These are phyloP conservation scores for Solanum rostratum DNA, from an alignment of 257 asterid species.

Conservation along the genomic window DNA sequence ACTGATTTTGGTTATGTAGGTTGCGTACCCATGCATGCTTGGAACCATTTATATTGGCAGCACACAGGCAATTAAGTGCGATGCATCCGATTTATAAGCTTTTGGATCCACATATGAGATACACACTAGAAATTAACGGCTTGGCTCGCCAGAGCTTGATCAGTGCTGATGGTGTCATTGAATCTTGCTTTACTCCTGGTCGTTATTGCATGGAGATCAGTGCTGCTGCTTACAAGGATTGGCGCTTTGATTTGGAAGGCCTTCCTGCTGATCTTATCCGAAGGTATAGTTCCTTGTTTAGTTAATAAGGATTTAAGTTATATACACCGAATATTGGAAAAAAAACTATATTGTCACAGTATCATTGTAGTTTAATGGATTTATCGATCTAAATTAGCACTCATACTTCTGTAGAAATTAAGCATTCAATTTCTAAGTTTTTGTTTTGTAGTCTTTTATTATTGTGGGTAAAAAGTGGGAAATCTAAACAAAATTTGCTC, in stretches of 20 bases:
- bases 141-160: constrained; percentile 82
- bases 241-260: constrained; percentile 89
- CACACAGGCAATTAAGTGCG: constrained; percentile 90
- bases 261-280: constrained; percentile 91
- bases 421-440: not conserved
- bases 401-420: too few relatives aligned
- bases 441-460: not conserved
- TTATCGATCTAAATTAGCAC: too few relatives aligned
- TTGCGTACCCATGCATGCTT: constrained; percentile 78
- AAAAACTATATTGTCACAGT: not conserved
- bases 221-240: constrained; percentile 79
- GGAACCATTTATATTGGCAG: constrained; percentile 90
- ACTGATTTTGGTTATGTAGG: constrained; percentile 23
- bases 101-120: constrained; percentile 96
- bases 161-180: constrained; percentile 78
- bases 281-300: constrained; percentile 28
- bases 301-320: too few relatives aligned
- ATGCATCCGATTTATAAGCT: constrained; percentile 93
- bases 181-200: constrained; percentile 91
- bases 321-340: not conserved
- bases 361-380: not conserved
- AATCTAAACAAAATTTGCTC: not conserved
- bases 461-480: not conserved
- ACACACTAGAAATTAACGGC: constrained; percentile 82
- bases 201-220: constrained; percentile 93